These are phyloP conservation scores for Helicostylum pulchrum DNA, from an alignment of 192 early-diverging fungal species.

Conservation along the genomic window DNA sequence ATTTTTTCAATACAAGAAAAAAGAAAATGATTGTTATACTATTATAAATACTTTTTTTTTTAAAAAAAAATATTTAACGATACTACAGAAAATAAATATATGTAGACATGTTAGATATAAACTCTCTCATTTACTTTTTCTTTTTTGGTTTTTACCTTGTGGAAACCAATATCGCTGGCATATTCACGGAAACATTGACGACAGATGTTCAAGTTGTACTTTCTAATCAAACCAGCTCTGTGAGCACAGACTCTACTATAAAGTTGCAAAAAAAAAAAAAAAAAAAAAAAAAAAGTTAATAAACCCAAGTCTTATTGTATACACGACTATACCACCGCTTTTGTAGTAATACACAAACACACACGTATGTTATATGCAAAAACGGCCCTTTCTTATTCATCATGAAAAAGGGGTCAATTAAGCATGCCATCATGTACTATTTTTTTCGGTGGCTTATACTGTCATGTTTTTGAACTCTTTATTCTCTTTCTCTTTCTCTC, in stretches of 20 bases:
- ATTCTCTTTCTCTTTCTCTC: not conserved
- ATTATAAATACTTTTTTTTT: too few relatives aligned
- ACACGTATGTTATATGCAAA: not conserved
- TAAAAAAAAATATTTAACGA: too few relatives aligned
- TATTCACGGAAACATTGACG: constrained; percentile 99
- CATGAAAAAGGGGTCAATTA: not conserved
- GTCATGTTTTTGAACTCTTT: not conserved
- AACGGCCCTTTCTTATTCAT: not conserved
- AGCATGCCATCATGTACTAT: constrained; percentile 2
- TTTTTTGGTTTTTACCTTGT: constrained; percentile 67
- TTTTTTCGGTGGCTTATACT: constrained; percentile 15
- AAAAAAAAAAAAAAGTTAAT: not conserved
- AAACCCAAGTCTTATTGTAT: not conserved
- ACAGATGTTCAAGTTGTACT: constrained; percentile 98
- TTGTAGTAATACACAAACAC: not conserved
- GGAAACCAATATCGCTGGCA: constrained; percentile 96
- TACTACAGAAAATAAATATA: too few relatives aligned
- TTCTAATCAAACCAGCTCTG: constrained; percentile 99
- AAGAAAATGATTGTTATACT: too few relatives aligned
- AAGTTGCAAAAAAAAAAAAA: not conserved
- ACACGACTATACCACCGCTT: too few relatives aligned
- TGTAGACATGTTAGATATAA: too few relatives aligned
- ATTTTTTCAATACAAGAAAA: too few relatives aligned
- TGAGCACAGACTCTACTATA: constrained; percentile 94
- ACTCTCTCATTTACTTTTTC: not conserved